Evolutionary conservation across 306 rosid species (phyloP).

Genomic region (Cercis canadensis): DNA sequence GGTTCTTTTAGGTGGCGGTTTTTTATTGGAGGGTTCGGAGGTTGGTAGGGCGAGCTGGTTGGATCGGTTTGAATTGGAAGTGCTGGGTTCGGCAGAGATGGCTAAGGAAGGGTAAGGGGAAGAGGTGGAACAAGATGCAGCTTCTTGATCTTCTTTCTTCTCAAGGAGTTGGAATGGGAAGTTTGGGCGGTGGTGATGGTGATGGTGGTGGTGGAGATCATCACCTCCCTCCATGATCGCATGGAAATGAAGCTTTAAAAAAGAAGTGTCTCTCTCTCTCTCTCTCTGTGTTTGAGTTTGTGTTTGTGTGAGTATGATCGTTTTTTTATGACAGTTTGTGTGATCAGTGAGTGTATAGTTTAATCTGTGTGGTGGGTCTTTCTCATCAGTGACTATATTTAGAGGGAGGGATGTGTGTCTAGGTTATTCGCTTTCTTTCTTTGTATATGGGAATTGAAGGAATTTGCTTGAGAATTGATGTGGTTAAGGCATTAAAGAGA

Average conservation of each 20-base stretch:
- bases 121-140: conserved; percentile 60
- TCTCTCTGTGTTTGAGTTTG: not conserved
- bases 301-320: conserved; percentile 2
- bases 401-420: conserved; percentile 31
- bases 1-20: conserved; percentile 70
- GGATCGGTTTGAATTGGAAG: conserved; percentile 31
- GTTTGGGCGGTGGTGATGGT: conserved; percentile 72
- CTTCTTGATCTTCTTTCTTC: conserved; percentile 70
- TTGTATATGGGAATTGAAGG: conserved; percentile 29
- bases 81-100: conserved; percentile 42
- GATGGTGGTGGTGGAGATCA: conserved; percentile 55
- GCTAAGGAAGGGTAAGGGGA: conserved; percentile 58
- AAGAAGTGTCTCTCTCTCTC: not conserved
- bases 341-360: conserved; percentile 40
- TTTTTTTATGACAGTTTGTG: conserved; percentile 31
- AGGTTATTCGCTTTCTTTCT: conserved; percentile 31
- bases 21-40: conserved; percentile 59
- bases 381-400: conserved; percentile 39
- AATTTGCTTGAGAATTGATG: conserved; percentile 45
- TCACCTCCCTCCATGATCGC: conserved; percentile 82
- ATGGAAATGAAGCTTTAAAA: conserved; percentile 41
- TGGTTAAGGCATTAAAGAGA: conserved; percentile 4
- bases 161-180: conserved; percentile 82
- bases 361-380: conserved; percentile 48
- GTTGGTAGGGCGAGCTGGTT: conserved; percentile 23